A percentile compares a stretch with the other conserved stretches of the same genome.
phyloP scores from a whole-genome alignment of 768 basidiomycete species.

The Macrolepiota fuliginosa region DNA sequence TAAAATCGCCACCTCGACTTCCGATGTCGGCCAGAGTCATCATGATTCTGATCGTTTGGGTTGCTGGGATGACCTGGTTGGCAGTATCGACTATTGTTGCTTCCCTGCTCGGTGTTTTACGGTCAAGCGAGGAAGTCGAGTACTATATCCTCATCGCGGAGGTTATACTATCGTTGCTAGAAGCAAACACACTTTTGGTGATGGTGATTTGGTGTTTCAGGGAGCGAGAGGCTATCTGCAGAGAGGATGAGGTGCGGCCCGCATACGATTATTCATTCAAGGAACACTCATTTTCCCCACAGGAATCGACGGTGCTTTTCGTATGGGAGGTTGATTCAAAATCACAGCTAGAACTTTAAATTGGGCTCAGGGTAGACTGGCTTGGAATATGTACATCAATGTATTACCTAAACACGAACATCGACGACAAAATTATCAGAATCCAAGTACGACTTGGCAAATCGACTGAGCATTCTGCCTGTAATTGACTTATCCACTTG shows the following conservation, averaged over 20 bases:
- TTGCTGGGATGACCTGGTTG: background rate
- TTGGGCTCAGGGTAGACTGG: background rate
- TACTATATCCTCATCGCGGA: background rate
- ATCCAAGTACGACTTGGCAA: background rate
- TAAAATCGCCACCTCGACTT: background rate
- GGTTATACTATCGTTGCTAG: background rate
- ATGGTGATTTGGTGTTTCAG: slow-evolving; percentile 1
- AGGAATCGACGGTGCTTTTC: background rate
- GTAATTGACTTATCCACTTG: background rate
- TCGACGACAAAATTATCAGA: background rate
- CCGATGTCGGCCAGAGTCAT: background rate
- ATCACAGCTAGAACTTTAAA: background rate
- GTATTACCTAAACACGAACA: background rate
- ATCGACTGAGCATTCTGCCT: background rate
- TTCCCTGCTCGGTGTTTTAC: background rate
- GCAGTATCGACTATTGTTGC: slow-evolving; percentile 1
- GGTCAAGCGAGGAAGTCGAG: background rate
- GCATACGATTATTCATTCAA: background rate
- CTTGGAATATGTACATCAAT: background rate
- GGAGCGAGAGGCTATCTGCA: background rate
- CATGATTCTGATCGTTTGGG: background rate
- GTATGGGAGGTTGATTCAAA: background rate
- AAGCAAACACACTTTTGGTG: background rate
- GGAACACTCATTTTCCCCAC: background rate
- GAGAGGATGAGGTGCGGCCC: background rate